phyloP scores from a whole-genome alignment of 257 asterid species.

The Henckelia pumila region DNA sequence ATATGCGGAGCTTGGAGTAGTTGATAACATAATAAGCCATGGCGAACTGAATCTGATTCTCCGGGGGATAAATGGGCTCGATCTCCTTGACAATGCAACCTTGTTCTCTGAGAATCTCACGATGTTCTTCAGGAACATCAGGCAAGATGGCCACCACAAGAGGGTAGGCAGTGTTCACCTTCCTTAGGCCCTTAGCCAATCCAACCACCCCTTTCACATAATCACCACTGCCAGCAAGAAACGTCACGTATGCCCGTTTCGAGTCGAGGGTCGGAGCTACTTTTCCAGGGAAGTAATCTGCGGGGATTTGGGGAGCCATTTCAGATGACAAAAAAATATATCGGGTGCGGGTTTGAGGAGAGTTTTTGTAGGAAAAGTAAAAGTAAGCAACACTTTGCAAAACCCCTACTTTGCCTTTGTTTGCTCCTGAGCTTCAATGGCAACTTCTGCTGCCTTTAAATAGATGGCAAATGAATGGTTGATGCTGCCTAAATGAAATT shows the following conservation, averaged over 20 bases:
- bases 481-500: constrained; percentile 5
- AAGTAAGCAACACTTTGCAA: constrained; percentile 1
- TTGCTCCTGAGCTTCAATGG: constrained; percentile 1
- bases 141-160: constrained; percentile 48
- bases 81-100: constrained; percentile 48
- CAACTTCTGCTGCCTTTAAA: not conserved
- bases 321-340: not conserved
- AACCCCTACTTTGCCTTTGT: not conserved
- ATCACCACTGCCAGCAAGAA: constrained; percentile 41
- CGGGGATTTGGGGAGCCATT: not conserved
- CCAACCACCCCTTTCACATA: constrained; percentile 46
- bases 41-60: constrained; percentile 37
- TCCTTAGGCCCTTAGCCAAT: constrained; percentile 43
- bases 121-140: constrained; percentile 49
- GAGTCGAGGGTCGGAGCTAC: constrained; percentile 5
- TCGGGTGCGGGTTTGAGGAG: not conserved
- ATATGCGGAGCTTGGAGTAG: constrained; percentile 46
- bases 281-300: not conserved
- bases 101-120: constrained; percentile 34
- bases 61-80: constrained; percentile 43
- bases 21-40: constrained; percentile 50
- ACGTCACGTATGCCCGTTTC: constrained; percentile 32
- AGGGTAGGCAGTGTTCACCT: constrained; percentile 38
- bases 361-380: not conserved
- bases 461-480: constrained; percentile 1